Conservation (phyloP, 257 asterid genomes). For the Hygrophila difformis region DNA sequence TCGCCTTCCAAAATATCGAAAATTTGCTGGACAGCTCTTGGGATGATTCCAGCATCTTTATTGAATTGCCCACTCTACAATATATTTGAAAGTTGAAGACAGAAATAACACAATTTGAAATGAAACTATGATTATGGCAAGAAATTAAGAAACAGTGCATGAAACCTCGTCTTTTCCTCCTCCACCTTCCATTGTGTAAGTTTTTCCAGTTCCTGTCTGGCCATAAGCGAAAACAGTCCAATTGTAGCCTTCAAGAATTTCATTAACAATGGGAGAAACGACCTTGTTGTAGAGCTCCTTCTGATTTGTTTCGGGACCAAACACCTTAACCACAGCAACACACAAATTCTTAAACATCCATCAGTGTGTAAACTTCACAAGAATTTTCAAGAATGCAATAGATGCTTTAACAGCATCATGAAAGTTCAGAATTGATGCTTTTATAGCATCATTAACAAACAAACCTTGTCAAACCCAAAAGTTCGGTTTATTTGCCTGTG, state of each 20-base stretch:
- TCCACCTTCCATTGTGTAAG: slow-evolving; percentile 63
- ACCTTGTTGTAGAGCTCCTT: slow-evolving; percentile 36
- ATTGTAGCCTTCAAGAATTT: slow-evolving; percentile 49
- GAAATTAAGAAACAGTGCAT: neutral
- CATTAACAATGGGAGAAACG: slow-evolving; percentile 38
- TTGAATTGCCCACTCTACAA: slow-evolving; percentile 32
- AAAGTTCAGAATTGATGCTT: slow-evolving; percentile 8
- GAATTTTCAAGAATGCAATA: neutral
- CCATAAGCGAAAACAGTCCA: slow-evolving; percentile 62
- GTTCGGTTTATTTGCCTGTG: slow-evolving; percentile 27
- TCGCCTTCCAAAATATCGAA: slow-evolving; percentile 34
- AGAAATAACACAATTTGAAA: neutral
- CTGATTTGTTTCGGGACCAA: slow-evolving; percentile 40
- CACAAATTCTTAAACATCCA: neutral
- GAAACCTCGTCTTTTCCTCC: slow-evolving; percentile 41
- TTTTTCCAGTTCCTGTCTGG: slow-evolving; percentile 56
- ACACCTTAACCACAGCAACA: slow-evolving; percentile 29
- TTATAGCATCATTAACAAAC: slow-evolving; percentile 10
- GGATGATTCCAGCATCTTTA: slow-evolving; percentile 42
- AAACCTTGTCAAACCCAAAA: slow-evolving; percentile 45
- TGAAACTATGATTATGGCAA: neutral
- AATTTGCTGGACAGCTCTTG: slow-evolving; percentile 45
- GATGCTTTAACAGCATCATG: no score
- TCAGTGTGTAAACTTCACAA: neutral
- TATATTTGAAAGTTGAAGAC: neutral